Percentiles rank a stretch among this genome's conserved stretches.
phyloP scores from a whole-genome alignment of 768 basidiomycete species.

The Tylopilus sp. region DNA sequence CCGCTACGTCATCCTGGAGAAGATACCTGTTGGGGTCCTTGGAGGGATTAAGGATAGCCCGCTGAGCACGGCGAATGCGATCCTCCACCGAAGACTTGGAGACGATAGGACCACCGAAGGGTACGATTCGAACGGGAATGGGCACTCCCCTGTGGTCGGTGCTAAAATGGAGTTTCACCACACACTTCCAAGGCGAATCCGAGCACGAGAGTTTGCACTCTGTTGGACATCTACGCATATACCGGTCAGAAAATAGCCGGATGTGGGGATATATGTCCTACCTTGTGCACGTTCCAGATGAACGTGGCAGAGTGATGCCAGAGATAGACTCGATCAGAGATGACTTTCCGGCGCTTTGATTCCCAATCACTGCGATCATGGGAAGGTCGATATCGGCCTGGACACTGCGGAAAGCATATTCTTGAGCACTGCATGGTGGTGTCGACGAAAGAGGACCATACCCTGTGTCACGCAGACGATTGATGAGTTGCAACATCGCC shows the following conservation, averaged over 20 bases:
- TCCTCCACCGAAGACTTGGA: slow-evolving; percentile 58
- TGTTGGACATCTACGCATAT: slow-evolving; percentile 45
- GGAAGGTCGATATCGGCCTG: slow-evolving; percentile 63
- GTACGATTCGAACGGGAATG: slow-evolving; percentile 35
- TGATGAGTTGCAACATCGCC: slow-evolving; percentile 55
- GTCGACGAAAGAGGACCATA: slow-evolving; percentile 19
- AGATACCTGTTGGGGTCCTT: slow-evolving; percentile 17
- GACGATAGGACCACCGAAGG: slow-evolving; percentile 48
- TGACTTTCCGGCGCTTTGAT: slow-evolving; percentile 73
- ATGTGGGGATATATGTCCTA: slow-evolving; percentile 16
- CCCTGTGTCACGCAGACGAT: slow-evolving; percentile 63
- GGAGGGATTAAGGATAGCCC: slow-evolving; percentile 61
- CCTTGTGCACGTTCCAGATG: slow-evolving; percentile 75
- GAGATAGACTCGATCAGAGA: slow-evolving; percentile 78
- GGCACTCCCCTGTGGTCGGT: slow-evolving; percentile 38
- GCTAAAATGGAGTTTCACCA: slow-evolving; percentile 44
- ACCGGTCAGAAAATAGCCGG: not conserved
- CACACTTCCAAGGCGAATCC: slow-evolving; percentile 44
- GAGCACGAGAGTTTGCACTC: slow-evolving; percentile 52
- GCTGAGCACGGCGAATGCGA: slow-evolving; percentile 61
- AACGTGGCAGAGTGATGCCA: slow-evolving; percentile 65
- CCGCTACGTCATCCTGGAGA: not conserved
- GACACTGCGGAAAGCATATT: slow-evolving; percentile 30
- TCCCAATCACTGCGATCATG: slow-evolving; percentile 71
- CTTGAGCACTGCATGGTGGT: not conserved